phyloP scores from a whole-genome alignment of 805 yeast species.

The Teunomyces lycoperdinae region DNA sequence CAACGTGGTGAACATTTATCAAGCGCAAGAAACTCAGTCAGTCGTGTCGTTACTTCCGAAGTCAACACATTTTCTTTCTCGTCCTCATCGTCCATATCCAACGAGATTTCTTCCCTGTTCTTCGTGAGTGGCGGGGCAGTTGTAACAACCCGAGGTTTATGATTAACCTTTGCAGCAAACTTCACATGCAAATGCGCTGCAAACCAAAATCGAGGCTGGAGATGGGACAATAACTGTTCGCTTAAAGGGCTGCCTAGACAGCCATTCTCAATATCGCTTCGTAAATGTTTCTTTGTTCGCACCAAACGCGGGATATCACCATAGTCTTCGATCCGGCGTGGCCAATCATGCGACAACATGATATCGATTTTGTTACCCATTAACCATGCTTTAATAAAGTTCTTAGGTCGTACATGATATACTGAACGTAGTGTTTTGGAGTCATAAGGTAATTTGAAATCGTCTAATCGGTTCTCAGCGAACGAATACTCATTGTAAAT shows the following conservation, averaged over 20 bases:
- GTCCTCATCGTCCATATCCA: constrained; percentile 20
- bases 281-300: constrained; percentile 62
- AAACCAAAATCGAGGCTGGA: constrained; percentile 76
- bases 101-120: constrained; percentile 16
- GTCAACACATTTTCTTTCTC: constrained; percentile 1
- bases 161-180: constrained; percentile 49
- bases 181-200: constrained; percentile 85
- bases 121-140: background rate
- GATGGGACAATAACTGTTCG: constrained; percentile 46
- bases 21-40: constrained; percentile 65
- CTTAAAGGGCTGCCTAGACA: constrained; percentile 73
- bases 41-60: constrained; percentile 2
- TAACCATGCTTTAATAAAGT: constrained; percentile 54
- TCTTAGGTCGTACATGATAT: constrained; percentile 71
- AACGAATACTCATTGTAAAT: constrained; percentile 55
- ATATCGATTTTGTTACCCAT: constrained; percentile 45
- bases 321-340: constrained; percentile 64
- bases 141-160: background rate
- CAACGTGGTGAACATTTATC: constrained; percentile 80
- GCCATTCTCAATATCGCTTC: constrained; percentile 55
- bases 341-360: constrained; percentile 92
- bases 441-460: constrained; percentile 49
- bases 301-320: constrained; percentile 59
- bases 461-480: constrained; percentile 40
- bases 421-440: constrained; percentile 49